Percentiles rank a stretch among this genome's conserved stretches.
phyloP scores from a whole-genome alignment of 2,329 filamentous ascomycete species.

The Fusarium verrucosum region DNA sequence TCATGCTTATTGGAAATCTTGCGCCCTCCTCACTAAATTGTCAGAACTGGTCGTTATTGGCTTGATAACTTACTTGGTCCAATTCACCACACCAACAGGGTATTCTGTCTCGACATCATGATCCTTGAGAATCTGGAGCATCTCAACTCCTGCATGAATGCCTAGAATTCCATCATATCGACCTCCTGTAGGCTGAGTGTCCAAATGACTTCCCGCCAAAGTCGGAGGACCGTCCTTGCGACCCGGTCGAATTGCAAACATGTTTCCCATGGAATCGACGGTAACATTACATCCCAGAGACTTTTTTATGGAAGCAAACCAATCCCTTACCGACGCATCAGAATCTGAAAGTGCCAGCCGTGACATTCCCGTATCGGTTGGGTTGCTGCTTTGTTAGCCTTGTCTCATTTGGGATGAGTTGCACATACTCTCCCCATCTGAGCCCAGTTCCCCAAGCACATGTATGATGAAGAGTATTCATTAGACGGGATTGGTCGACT shows the following conservation, averaged over 20 bases:
- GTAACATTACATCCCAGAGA: conserved; percentile 72
- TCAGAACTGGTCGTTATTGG: neutral
- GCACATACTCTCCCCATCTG: conserved; percentile 36
- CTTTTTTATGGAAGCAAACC: conserved; percentile 74
- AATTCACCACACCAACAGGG: conserved; percentile 79
- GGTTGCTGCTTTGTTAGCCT: conserved; percentile 29
- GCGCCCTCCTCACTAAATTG: conserved; percentile 76
- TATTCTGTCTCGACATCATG: conserved; percentile 73
- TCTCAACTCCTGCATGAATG: conserved; percentile 76
- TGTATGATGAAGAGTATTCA: conserved; percentile 39
- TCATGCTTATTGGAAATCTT: conserved; percentile 79
- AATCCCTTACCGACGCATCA: conserved; percentile 77
- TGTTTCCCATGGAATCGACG: conserved; percentile 81
- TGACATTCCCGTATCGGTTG: conserved; percentile 76
- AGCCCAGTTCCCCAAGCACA: conserved; percentile 35
- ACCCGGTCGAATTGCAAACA: conserved; percentile 77
- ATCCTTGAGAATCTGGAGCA: conserved; percentile 73
- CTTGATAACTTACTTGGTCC: conserved; percentile 67
- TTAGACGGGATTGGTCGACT: conserved; percentile 32
- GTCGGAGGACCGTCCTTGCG: conserved; percentile 68
- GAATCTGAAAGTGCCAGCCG: conserved; percentile 76
- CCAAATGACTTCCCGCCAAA: conserved; percentile 74
- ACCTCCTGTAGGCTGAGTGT: conserved; percentile 71
- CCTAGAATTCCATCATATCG: conserved; percentile 82
- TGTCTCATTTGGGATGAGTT: rapidly evolving